These are phyloP conservation scores for Coemansia reversa DNA, from an alignment of 192 early-diverging fungal species.

Conservation along the genomic window DNA sequence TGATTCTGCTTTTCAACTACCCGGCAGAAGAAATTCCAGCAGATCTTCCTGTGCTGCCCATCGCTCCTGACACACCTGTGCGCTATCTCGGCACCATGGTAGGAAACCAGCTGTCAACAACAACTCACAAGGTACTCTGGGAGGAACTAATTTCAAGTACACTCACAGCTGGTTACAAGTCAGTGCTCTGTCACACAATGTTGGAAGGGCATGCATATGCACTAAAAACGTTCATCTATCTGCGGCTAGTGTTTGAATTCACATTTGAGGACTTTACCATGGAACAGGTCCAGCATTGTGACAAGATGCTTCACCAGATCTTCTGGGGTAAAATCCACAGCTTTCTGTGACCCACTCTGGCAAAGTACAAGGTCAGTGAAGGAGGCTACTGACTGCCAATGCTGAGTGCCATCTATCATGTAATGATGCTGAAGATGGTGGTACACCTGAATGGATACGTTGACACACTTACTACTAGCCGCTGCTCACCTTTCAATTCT, in stretches of 20 bases:
- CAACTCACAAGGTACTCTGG: background rate
- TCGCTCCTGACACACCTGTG: background rate
- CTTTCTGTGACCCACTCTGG: constrained; percentile 3
- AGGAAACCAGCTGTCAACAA: background rate
- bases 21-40: background rate
- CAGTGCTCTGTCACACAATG: background rate
- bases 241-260: constrained; percentile 2
- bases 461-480: too few relatives aligned
- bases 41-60: background rate
- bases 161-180: background rate
- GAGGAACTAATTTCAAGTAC: background rate
- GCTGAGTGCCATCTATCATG: constrained; percentile 2
- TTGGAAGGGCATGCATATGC: background rate
- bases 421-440: constrained; percentile 9
- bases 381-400: constrained; percentile 3
- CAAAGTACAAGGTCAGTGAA: background rate
- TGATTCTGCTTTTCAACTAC: constrained; percentile 6
- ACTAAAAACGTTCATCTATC: constrained; percentile 5
- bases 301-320: background rate
- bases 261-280: constrained; percentile 10
- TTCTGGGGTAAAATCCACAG: background rate
- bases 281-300: background rate
- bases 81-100: constrained; percentile 6
- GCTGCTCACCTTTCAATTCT: too few relatives aligned
- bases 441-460: background rate